A percentile compares a stretch with the other conserved stretches of the same genome.
Conservation (phyloP, 495 filamentous ascomycete genomes). For the Lophium mytilinum region DNA sequence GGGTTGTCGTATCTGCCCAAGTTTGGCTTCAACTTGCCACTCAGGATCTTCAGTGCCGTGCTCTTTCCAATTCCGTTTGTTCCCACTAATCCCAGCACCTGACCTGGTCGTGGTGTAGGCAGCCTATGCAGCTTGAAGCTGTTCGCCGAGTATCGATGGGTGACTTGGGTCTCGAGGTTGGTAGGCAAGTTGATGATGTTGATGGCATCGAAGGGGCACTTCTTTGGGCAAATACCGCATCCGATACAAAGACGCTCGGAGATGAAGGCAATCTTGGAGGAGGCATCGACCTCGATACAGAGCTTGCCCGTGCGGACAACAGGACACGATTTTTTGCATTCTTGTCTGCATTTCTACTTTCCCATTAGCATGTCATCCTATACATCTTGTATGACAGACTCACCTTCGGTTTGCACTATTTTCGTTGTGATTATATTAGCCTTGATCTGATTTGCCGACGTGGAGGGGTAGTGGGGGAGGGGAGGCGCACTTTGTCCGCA, state of each 20-base stretch:
- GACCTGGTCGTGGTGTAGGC: conserved; percentile 88
- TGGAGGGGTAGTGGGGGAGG: conserved; percentile 26
- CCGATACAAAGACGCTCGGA: conserved; percentile 92
- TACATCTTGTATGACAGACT: conserved; percentile 9
- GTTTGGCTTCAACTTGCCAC: conserved; percentile 97
- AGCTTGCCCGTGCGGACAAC: conserved; percentile 96
- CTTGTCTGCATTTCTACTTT: conserved; percentile 81
- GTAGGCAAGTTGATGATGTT: conserved; percentile 99
- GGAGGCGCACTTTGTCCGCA: conserved; percentile 74
- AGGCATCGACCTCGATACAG: conserved; percentile 84
- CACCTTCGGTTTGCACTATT: conserved; percentile 92
- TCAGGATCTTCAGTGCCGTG: conserved; percentile 94
- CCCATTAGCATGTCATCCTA: conserved; percentile 1
- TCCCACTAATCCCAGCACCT: conserved; percentile 94
- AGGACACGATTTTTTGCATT: conserved; percentile 99
- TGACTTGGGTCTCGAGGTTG: conserved; percentile 95
- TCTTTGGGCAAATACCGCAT: conserved; percentile 98
- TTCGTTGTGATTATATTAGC: conserved; percentile 16
- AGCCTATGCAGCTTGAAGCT: conserved; percentile 98
- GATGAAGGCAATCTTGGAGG: conserved; percentile 96
- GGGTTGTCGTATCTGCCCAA: conserved; percentile 90
- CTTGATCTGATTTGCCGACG: conserved; percentile 5
- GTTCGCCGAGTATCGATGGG: conserved; percentile 96
- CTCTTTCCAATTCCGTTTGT: conserved; percentile 99
- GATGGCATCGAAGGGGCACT: conserved; percentile 98